Evolutionary conservation across 768 basidiomycete species (phyloP).

Genomic region (Boletus vermiculosoides): DNA sequence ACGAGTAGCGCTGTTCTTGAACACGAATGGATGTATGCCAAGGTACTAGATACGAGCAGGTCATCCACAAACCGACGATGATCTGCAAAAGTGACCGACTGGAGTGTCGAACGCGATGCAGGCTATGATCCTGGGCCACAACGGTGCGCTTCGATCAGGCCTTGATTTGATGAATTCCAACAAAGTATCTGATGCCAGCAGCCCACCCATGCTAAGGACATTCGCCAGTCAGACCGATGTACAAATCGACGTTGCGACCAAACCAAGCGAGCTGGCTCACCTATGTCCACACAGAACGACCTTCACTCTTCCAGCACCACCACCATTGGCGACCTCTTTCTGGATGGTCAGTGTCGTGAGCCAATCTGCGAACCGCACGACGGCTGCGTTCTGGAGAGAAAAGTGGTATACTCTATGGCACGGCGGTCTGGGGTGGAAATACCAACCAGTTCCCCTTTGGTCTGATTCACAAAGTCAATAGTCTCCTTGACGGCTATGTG

Average conservation of each 20-base stretch:
- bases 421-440: neutral
- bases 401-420: neutral
- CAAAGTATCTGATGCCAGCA: constrained; percentile 83
- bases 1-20: constrained; percentile 80
- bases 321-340: constrained; percentile 74
- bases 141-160: constrained; percentile 58
- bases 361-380: constrained; percentile 89
- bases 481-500: neutral
- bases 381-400: constrained; percentile 63
- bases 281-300: constrained; percentile 91
- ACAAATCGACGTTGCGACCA: neutral
- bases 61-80: neutral
- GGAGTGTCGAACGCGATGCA: constrained; percentile 90
- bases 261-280: constrained; percentile 35
- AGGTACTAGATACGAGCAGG: constrained; percentile 57
- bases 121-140: constrained; percentile 89
- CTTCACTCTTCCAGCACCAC: constrained; percentile 69
- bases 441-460: constrained; percentile 85
- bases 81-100: constrained; percentile 41
- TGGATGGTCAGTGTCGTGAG: constrained; percentile 86
- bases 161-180: constrained; percentile 67
- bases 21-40: constrained; percentile 80
- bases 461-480: constrained; percentile 45
- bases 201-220: constrained; percentile 81
- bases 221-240: neutral